Evolutionary conservation across 2,329 filamentous ascomycete genomes (phyloP).

Genomic region (Cytospora paraplurivora): DNA sequence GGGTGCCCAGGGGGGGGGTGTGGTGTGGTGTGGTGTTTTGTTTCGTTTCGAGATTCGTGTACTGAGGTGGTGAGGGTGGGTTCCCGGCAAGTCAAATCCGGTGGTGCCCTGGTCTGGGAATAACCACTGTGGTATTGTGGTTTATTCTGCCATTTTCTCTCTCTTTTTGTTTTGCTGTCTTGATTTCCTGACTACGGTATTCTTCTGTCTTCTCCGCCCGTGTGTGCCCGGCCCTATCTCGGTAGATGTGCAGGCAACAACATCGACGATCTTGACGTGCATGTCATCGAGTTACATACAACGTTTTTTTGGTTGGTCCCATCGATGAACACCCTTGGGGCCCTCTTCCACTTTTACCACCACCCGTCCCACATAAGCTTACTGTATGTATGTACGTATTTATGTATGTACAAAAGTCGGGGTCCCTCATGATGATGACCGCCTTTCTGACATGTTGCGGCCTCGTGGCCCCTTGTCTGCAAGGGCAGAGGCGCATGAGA

Average conservation of each 20-base stretch:
- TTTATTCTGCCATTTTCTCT: background rate
- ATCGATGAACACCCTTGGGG: background rate
- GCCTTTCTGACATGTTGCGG: background rate
- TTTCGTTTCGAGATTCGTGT: background rate
- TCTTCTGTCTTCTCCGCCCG: too few species aligned
- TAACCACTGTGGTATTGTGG: background rate
- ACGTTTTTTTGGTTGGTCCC: background rate
- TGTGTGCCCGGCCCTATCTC: background rate
- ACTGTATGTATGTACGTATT: too few species aligned
- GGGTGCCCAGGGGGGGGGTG: background rate
- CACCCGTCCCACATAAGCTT: too few species aligned
- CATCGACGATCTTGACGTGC: background rate
- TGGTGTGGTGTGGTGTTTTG: background rate
- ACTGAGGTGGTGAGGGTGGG: background rate
- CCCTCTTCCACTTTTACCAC: too few species aligned
- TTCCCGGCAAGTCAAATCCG: background rate
- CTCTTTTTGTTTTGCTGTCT: background rate
- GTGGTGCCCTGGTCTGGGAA: background rate
- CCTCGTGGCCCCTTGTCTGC: background rate
- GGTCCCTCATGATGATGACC: too few species aligned
- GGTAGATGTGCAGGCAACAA: background rate
- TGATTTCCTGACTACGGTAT: too few species aligned
- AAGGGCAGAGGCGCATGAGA: background rate
- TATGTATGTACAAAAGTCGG: too few species aligned
- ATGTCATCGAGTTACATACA: background rate